Conservation (phyloP, 2,329 filamentous ascomycete genomes). For the Fusarium sp. region DNA sequence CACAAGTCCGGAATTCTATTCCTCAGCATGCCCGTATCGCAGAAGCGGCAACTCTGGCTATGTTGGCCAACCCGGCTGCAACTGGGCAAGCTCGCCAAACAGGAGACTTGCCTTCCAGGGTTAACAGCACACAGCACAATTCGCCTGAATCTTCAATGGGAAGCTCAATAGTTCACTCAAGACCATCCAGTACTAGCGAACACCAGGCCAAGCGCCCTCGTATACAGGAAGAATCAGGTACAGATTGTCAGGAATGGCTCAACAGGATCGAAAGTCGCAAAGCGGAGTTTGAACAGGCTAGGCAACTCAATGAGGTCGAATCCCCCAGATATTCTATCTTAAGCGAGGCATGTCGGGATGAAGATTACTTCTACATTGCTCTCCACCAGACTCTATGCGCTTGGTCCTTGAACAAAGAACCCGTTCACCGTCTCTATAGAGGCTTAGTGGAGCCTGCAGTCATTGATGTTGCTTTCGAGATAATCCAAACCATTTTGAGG, state of each 20-base stretch:
- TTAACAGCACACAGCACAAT: neutral
- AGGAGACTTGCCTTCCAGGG: neutral
- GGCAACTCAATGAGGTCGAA: constrained; percentile 53
- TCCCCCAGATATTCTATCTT: constrained; percentile 66
- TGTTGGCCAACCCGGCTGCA: neutral
- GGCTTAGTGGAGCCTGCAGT: neutral
- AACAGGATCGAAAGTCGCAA: constrained; percentile 33
- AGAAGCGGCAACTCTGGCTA: constrained; percentile 2
- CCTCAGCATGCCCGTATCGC: neutral
- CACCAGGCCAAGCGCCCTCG: constrained; percentile 33
- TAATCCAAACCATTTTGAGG: constrained; percentile 37
- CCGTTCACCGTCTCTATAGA: constrained; percentile 48
- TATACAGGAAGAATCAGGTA: constrained; percentile 2
- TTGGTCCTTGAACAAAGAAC: constrained; percentile 57
- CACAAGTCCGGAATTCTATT: constrained; percentile 1
- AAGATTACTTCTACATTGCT: constrained; percentile 73
- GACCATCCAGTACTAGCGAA: neutral
- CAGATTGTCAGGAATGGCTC: constrained; percentile 22
- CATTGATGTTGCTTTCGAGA: constrained; percentile 42
- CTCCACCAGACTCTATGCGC: constrained; percentile 74
- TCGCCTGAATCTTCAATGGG: neutral
- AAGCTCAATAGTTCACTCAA: constrained; percentile 4
- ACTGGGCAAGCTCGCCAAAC: constrained; percentile 1
- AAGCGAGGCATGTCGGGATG: constrained; percentile 62
- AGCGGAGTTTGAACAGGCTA: constrained; percentile 30